Evolutionary conservation across 2,329 filamentous ascomycete genomes (phyloP), one percentile per base, ranked within the genome.

Genomic region (Colletotrichum musae): DNA sequence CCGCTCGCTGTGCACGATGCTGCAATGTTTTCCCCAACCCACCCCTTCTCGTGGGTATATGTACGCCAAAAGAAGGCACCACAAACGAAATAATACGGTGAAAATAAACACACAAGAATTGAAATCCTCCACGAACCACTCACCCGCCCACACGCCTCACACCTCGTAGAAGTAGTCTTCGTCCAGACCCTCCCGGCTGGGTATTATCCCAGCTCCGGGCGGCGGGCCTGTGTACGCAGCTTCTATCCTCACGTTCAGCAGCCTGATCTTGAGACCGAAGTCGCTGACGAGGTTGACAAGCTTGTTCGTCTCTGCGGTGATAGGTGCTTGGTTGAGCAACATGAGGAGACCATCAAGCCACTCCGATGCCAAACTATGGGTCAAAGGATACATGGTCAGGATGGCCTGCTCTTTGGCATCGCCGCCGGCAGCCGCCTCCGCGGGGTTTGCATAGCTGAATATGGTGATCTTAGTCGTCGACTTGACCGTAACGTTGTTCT

Each of bases 281-380:
- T 97, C 93, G 76, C 91, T 91, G 69, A 98, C 93, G 75, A 98
- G 84, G 64, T 91, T 90, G 62, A 98, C 92, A 71, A 98, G 84
- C 80, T 96, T 97, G 78, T 92, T 95, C 43, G 96, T 98, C 82
- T 98, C 95, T 3, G 94, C 90, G n/a, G 96, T 99, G 77, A 99
- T 98, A 21, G 96, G 96, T 68, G 95, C 90, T 80, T 99, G 96
- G 77, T 97, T 94, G 26, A 99, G 87, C 63, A 99, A 86, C 94
- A 99, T 97, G 65, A 98, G 86, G 72, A 99, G 83, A 1, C 96
- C 96, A 78, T 99, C 96, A 5, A 99, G 87, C 96, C 96, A 99
- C 81, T 99, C 96, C 0, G 94, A 97, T 10, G 96, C 96, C 56
- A 96, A 84, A 72, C 90, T 93, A 77, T 96, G 92, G 68, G 90